Conservation (phyloP, 108 stramenopile genomes). For the Licmophora abbreviata region DNA sequence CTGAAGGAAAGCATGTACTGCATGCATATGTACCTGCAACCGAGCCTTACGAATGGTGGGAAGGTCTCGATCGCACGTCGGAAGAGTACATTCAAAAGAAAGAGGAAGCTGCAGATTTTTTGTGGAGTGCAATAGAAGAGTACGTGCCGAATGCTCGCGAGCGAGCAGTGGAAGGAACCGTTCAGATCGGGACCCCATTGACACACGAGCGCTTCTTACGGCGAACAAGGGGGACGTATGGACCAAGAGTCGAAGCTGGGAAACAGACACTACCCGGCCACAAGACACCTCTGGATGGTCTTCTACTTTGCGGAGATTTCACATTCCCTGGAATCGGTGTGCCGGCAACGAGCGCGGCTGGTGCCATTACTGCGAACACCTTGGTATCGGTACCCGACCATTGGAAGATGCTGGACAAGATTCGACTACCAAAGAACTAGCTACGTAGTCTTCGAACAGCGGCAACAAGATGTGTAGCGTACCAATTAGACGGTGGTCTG, state of each 20-base stretch:
- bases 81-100: constrained; percentile 78
- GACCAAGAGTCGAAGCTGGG: constrained; percentile 52
- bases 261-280: constrained; percentile 53
- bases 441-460: neutral
- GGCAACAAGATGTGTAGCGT: neutral
- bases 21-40: constrained; percentile 90
- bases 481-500: neutral
- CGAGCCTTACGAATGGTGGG: constrained; percentile 86
- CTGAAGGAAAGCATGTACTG: constrained; percentile 86
- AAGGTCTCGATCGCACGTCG: constrained; percentile 68
- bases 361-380: constrained; percentile 57
- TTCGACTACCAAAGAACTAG: constrained; percentile 38
- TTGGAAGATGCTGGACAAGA: constrained; percentile 45
- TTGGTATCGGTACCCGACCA: constrained; percentile 40
- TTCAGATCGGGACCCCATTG: constrained; percentile 83
- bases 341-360: constrained; percentile 72
- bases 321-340: constrained; percentile 85
- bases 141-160: constrained; percentile 77
- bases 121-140: constrained; percentile 89
- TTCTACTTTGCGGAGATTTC: constrained; percentile 49
- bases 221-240: constrained; percentile 53
- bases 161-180: constrained; percentile 53
- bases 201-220: constrained; percentile 89
- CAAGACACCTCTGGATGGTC: constrained; percentile 39
- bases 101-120: constrained; percentile 77